phyloP scores from a whole-genome alignment of 805 yeast species.

The Kuraishia molischiana region DNA sequence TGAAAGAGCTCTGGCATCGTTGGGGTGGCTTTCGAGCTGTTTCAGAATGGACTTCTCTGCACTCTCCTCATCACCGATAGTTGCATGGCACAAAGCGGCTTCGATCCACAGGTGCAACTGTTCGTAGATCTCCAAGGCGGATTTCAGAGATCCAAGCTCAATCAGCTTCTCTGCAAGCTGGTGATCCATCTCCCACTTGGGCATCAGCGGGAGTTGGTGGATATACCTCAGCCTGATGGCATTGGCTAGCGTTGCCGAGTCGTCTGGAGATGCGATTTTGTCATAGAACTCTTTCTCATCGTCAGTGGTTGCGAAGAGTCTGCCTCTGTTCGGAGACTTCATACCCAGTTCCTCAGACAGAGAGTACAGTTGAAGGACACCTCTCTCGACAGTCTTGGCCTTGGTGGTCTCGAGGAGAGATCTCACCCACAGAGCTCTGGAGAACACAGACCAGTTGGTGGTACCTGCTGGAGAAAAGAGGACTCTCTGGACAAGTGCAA shows the following conservation, averaged over 20 bases:
- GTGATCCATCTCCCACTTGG: constrained; percentile 80
- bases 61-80: constrained; percentile 61
- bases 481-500: constrained; percentile 66
- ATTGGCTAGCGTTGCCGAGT: constrained; percentile 26
- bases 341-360: constrained; percentile 82
- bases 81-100: constrained; percentile 84
- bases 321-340: constrained; percentile 39
- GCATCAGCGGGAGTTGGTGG: constrained; percentile 66
- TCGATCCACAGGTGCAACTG: constrained; percentile 69
- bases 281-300: constrained; percentile 12
- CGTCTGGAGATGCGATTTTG: constrained; percentile 9
- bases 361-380: constrained; percentile 86
- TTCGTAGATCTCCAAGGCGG: constrained; percentile 85
- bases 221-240: constrained; percentile 55
- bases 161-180: constrained; percentile 78
- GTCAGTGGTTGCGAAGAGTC: constrained; percentile 36
- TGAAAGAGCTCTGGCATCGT: constrained; percentile 76
- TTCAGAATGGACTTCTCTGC: constrained; percentile 52
- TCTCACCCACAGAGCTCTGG: constrained; percentile 84
- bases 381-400: constrained; percentile 87
- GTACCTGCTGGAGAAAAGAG: constrained; percentile 37
- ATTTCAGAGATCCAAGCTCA: constrained; percentile 73
- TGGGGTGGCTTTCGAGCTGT: constrained; percentile 47
- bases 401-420: constrained; percentile 72
- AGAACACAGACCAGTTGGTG: constrained; percentile 69